Evolutionary conservation across 1,284 basidiomycete genomes (phyloP).

Genomic region (Cryptococcus floricola): DNA sequence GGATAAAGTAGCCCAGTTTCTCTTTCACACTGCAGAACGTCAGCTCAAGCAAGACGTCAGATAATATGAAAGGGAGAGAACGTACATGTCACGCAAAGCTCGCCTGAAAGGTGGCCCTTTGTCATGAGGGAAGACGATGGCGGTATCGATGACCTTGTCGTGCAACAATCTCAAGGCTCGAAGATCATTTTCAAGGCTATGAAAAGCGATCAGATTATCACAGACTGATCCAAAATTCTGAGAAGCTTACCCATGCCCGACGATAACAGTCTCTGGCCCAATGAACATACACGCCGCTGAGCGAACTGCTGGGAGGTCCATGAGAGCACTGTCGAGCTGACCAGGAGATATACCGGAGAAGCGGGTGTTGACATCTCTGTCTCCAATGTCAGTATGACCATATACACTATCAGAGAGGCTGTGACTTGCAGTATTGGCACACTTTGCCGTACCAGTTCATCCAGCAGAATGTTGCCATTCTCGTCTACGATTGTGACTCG

Average conservation of each 20-base stretch:
- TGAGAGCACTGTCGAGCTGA: constrained; percentile 57
- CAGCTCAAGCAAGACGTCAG: background rate
- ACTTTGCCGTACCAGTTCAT: constrained; percentile 75
- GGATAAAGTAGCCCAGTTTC: constrained; percentile 69
- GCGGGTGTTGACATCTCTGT: constrained; percentile 75
- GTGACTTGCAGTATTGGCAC: constrained; percentile 67
- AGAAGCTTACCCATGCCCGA: constrained; percentile 57
- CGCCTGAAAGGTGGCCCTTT: constrained; percentile 72
- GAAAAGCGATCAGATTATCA: background rate
- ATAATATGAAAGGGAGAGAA: constrained; percentile 12
- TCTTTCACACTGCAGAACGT: constrained; percentile 60
- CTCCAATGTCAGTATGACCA: background rate
- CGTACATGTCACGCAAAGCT: constrained; percentile 73
- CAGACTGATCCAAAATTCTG: background rate
- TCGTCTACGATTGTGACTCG: constrained; percentile 81
- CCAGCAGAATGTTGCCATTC: constrained; percentile 66
- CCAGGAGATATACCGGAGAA: constrained; percentile 78
- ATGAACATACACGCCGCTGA: constrained; percentile 65
- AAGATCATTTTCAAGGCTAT: constrained; percentile 76
- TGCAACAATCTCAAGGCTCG: constrained; percentile 81
- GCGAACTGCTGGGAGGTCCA: constrained; percentile 65
- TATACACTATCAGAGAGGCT: background rate
- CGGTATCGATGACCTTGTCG: constrained; percentile 74
- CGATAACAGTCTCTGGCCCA: constrained; percentile 70
- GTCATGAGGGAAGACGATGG: constrained; percentile 73